Evolutionary conservation across 2,329 filamentous ascomycete species (phyloP).

Genomic region (Fusarium musae): DNA sequence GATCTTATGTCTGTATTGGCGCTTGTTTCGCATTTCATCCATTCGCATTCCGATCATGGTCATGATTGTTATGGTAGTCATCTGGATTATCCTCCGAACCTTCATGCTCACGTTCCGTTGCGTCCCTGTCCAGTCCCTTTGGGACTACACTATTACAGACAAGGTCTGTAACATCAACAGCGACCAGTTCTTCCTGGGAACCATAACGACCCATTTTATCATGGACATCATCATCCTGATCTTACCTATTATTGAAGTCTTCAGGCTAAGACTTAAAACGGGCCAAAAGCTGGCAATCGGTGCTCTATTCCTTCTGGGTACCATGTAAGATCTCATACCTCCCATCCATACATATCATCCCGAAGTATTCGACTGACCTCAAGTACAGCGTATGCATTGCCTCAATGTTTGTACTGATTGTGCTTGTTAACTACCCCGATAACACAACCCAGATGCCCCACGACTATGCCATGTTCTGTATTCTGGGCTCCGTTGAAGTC

Average conservation of each 20-base stretch:
- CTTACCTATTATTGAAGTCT: constrained; percentile 42
- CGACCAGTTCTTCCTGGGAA: constrained; percentile 47
- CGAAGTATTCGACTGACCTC: not conserved
- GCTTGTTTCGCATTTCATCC: constrained; percentile 42
- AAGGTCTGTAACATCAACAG: constrained; percentile 46
- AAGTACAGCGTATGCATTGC: constrained; percentile 24
- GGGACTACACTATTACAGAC: constrained; percentile 44
- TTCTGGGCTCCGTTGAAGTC: constrained; percentile 30
- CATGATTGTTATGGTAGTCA: constrained; percentile 30
- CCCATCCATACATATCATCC: too few relatives aligned
- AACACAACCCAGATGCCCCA: constrained; percentile 32
- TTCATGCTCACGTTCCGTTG: constrained; percentile 51
- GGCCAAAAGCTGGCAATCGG: constrained; percentile 19
- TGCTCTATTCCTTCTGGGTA: constrained; percentile 6
- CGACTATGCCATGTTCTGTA: constrained; percentile 32
- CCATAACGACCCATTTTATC: constrained; percentile 46
- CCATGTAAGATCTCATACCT: not conserved
- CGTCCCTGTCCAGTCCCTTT: constrained; percentile 48
- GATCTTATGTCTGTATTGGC: constrained; percentile 47
- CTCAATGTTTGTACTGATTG: constrained; percentile 25
- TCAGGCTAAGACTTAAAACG: not conserved
- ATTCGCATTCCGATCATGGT: constrained; percentile 45
- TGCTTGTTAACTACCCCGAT: constrained; percentile 5
- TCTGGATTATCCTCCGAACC: constrained; percentile 46
- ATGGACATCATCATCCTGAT: constrained; percentile 48